A percentile compares a stretch with the other conserved stretches of the same genome.
Evolutionary conservation across 2,329 filamentous ascomycete genomes (phyloP).

Genomic region (Clarireedia monteithiana): DNA sequence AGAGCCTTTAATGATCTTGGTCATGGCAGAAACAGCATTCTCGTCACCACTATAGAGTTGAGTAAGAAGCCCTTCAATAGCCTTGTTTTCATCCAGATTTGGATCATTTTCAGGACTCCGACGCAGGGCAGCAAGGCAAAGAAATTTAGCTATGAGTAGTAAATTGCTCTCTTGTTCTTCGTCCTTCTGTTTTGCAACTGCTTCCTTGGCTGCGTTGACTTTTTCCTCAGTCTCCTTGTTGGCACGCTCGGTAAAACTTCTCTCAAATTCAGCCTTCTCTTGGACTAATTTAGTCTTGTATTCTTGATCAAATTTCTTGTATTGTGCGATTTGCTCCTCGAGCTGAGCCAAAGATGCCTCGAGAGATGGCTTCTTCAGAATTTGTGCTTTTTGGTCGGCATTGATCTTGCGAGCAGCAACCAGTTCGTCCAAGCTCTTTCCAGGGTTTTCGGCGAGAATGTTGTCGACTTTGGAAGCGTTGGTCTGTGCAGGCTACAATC

Average conservation of each 20-base stretch:
- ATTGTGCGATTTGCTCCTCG: slow-evolving; percentile 67
- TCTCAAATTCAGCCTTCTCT: slow-evolving; percentile 54
- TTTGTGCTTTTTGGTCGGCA: slow-evolving; percentile 68
- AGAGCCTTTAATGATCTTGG: slow-evolving; percentile 68
- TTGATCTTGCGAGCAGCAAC: slow-evolving; percentile 69
- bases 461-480: slow-evolving; percentile 66
- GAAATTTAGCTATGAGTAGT: slow-evolving; percentile 68
- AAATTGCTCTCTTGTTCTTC: slow-evolving; percentile 56
- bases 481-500: slow-evolving; percentile 38
- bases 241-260: slow-evolving; percentile 43
- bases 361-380: slow-evolving; percentile 68
- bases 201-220: slow-evolving; percentile 38
- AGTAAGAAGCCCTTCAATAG: slow-evolving; percentile 71
- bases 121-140: slow-evolving; percentile 70
- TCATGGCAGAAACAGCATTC: slow-evolving; percentile 63
- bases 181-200: slow-evolving; percentile 37
- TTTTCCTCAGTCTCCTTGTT: slow-evolving; percentile 40
- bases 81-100: slow-evolving; percentile 64
- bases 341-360: slow-evolving; percentile 59
- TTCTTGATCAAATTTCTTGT: slow-evolving; percentile 68
- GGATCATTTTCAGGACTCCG: slow-evolving; percentile 58
- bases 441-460: slow-evolving; percentile 61
- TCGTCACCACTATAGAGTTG: slow-evolving; percentile 74
- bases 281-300: slow-evolving; percentile 53
- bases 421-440: slow-evolving; percentile 65